These are phyloP conservation scores for Recurvomyces mirabilis DNA, from an alignment of 495 filamentous ascomycete species.

Conservation along the genomic window DNA sequence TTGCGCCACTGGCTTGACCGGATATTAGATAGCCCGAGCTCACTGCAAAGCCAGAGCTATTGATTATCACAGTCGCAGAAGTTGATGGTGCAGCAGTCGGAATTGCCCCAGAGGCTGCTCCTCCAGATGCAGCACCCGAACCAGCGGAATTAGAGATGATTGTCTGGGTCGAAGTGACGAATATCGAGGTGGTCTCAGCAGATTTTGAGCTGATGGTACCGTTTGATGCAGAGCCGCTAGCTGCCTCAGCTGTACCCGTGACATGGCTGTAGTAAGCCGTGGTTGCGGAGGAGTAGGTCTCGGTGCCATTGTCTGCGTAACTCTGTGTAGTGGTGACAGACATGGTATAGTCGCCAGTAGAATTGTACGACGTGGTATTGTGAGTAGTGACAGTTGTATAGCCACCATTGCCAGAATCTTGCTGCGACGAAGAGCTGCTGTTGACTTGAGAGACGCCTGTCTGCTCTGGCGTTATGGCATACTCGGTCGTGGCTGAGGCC, in stretches of 20 bases:
- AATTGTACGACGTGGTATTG: background rate
- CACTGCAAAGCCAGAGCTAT: background rate
- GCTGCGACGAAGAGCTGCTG: background rate
- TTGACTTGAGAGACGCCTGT: background rate
- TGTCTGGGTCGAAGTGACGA: background rate
- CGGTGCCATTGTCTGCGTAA: conserved; percentile 4
- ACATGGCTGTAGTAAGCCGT: conserved; percentile 5
- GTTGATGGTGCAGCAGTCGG: background rate
- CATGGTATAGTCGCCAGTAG: conserved; percentile 2
- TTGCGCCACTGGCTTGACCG: no score
- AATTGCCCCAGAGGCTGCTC: background rate
- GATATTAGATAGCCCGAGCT: background rate
- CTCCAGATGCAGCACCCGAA: conserved; percentile 2
- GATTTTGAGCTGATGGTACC: background rate
- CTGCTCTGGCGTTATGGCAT: background rate
- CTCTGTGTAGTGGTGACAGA: conserved; percentile 4
- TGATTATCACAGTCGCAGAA: conserved; percentile 1
- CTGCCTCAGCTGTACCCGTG: background rate
- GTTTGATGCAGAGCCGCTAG: background rate
- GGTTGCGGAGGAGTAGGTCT: conserved; percentile 12
- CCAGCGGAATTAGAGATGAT: conserved; percentile 1
- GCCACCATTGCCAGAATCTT: conserved; percentile 1
- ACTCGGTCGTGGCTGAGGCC: conserved; percentile 8
- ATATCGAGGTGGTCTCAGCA: background rate
- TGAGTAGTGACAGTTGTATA: background rate